phyloP scores from a whole-genome alignment of 2,329 filamentous ascomycete species.

The Didymella pinodella region DNA sequence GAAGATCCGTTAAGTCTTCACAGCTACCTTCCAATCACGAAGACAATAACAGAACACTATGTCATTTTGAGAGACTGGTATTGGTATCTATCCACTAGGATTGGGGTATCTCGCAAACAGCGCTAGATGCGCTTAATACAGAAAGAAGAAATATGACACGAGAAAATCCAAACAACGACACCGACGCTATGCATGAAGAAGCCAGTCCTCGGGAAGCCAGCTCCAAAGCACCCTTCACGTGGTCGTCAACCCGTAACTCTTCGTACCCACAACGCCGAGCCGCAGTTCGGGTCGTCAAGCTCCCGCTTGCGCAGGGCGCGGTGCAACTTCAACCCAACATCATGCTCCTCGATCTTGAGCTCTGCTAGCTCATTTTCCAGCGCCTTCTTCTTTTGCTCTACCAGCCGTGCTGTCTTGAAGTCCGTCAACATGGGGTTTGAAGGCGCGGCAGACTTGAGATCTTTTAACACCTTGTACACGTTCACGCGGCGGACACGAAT shows the following conservation, averaged over 20 bases:
- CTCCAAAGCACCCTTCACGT: not conserved
- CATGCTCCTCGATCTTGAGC: constrained; percentile 50
- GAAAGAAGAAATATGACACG: constrained; percentile 1
- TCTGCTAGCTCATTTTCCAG: constrained; percentile 51
- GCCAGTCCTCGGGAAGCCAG: not conserved
- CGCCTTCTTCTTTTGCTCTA: constrained; percentile 47
- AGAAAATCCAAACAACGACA: not conserved
- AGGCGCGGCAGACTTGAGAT: constrained; percentile 46
- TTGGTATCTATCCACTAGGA: constrained; percentile 3
- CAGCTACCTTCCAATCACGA: too few species aligned
- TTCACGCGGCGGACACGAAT: constrained; percentile 49
- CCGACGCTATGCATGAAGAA: constrained; percentile 15
- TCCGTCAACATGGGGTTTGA: constrained; percentile 51
- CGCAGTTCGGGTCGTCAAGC: constrained; percentile 44
- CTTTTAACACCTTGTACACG: constrained; percentile 46
- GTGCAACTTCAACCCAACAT: constrained; percentile 52
- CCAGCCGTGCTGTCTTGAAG: constrained; percentile 44
- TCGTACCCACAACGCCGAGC: constrained; percentile 51
- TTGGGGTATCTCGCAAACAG: constrained; percentile 18
- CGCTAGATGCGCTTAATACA: constrained; percentile 1
- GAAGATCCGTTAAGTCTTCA: too few species aligned
- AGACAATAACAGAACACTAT: too few species aligned
- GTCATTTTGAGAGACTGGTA: not conserved
- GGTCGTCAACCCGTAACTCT: constrained; percentile 43
- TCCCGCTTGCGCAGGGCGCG: constrained; percentile 52